These are phyloP conservation scores for Nidula niveotomentosa DNA, from an alignment of 1,284 basidiomycete genomes.

Conservation along the genomic window DNA sequence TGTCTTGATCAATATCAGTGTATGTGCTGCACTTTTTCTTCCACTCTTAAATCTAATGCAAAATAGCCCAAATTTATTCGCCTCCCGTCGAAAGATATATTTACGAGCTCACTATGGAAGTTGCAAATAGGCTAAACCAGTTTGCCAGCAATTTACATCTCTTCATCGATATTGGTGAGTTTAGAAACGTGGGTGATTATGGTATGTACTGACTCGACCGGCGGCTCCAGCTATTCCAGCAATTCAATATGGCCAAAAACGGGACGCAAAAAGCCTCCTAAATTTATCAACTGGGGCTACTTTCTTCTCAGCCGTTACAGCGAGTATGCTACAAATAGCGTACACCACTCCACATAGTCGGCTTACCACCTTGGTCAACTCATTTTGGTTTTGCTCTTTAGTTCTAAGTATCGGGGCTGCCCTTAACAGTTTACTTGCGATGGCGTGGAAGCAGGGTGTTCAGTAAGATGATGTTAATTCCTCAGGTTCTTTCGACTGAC, in stretches of 20 bases:
- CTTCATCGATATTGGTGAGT: constrained; percentile 68
- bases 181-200: constrained; percentile 3
- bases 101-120: constrained; percentile 66
- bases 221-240: constrained; percentile 50
- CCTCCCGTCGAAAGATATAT: constrained; percentile 71
- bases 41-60: neutral
- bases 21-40: constrained; percentile 15
- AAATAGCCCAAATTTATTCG: constrained; percentile 63
- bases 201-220: constrained; percentile 31
- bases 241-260: constrained; percentile 73
- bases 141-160: constrained; percentile 63
- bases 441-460: constrained; percentile 79
- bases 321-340: constrained; percentile 69
- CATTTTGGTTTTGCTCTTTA: constrained; percentile 72
- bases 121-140: constrained; percentile 69
- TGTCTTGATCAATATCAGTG: constrained; percentile 64
- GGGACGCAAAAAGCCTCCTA: constrained; percentile 65
- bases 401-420: constrained; percentile 78
- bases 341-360: constrained; percentile 32
- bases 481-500: neutral
- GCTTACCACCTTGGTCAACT: constrained; percentile 55
- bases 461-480: constrained; percentile 48
- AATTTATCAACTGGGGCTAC: constrained; percentile 76
- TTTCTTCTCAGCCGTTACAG: constrained; percentile 77
- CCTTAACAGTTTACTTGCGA: constrained; percentile 69